Conservation (phyloP, 1,284 basidiomycete species). For the Veloboletus limbatus region DNA sequence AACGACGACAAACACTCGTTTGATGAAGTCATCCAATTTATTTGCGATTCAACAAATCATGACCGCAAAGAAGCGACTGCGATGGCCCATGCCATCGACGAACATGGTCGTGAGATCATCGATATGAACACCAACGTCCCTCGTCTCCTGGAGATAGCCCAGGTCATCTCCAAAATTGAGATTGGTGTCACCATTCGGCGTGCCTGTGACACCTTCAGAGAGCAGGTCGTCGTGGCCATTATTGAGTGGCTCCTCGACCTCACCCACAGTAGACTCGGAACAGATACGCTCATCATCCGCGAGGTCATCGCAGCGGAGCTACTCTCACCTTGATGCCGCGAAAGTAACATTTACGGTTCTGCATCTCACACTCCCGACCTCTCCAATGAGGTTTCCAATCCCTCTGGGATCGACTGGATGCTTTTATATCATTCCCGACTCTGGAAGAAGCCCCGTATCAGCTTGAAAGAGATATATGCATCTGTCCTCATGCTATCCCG, state of each 20-base stretch:
- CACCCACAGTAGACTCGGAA: constrained; percentile 65
- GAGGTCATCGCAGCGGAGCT: constrained; percentile 74
- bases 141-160: constrained; percentile 77
- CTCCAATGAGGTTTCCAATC: constrained; percentile 50
- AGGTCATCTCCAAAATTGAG: constrained; percentile 84
- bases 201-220: constrained; percentile 87
- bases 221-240: constrained; percentile 81
- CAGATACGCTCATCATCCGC: constrained; percentile 65
- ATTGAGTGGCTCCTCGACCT: constrained; percentile 87
- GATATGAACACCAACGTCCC: constrained; percentile 70
- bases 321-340: constrained; percentile 56
- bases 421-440: constrained; percentile 77
- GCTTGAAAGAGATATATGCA: constrained; percentile 81
- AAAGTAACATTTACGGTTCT: constrained; percentile 38
- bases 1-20: constrained; percentile 98
- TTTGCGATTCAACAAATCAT: constrained; percentile 66
- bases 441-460: constrained; percentile 82
- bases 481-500: constrained; percentile 72
- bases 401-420: constrained; percentile 68
- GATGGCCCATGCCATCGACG: constrained; percentile 72
- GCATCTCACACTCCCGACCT: constrained; percentile 39
- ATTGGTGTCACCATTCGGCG: constrained; percentile 88
- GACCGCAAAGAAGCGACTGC: constrained; percentile 62
- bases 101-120: constrained; percentile 83
- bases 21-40: constrained; percentile 82